Evolutionary conservation across 805 yeast species (phyloP).

Genomic region (Nakazawaea anatomiae): DNA sequence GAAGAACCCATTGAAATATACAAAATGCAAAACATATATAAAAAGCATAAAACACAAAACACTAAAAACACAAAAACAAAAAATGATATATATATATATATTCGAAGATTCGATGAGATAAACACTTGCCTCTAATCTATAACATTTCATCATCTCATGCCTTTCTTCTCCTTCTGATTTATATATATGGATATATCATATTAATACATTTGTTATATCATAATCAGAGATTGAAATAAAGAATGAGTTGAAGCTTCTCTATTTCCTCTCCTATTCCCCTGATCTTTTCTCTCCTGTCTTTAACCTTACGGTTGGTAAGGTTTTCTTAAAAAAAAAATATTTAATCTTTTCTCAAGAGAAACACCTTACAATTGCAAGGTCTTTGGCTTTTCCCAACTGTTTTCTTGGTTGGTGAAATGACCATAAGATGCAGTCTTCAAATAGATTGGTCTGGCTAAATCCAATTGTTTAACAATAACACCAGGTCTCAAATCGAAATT

Average conservation of each 20-base stretch:
- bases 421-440: constrained; percentile 99
- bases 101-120: too few relatives aligned
- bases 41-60: constrained; percentile 5
- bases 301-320: neutral
- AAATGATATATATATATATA: neutral
- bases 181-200: too few relatives aligned
- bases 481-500: constrained; percentile 99
- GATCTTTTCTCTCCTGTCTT: too few relatives aligned
- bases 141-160: too few relatives aligned
- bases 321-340: neutral
- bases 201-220: too few relatives aligned
- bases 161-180: too few relatives aligned
- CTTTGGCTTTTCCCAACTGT: constrained; percentile 98
- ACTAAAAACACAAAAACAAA: neutral
- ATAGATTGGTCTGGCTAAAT: constrained; percentile 98
- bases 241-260: too few relatives aligned
- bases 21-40: constrained; percentile 15
- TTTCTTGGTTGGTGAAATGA: constrained; percentile 98
- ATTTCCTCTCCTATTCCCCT: too few relatives aligned
- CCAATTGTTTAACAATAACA: constrained; percentile 93
- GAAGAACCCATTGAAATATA: constrained; percentile 14
- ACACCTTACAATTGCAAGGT: constrained; percentile 50
- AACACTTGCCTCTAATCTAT: too few relatives aligned
- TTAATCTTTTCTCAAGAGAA: neutral
- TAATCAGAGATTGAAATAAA: too few relatives aligned